Evolutionary conservation across 1,139 yeast genomes (phyloP).

Genomic region (Arxiozyma bovina): DNA sequence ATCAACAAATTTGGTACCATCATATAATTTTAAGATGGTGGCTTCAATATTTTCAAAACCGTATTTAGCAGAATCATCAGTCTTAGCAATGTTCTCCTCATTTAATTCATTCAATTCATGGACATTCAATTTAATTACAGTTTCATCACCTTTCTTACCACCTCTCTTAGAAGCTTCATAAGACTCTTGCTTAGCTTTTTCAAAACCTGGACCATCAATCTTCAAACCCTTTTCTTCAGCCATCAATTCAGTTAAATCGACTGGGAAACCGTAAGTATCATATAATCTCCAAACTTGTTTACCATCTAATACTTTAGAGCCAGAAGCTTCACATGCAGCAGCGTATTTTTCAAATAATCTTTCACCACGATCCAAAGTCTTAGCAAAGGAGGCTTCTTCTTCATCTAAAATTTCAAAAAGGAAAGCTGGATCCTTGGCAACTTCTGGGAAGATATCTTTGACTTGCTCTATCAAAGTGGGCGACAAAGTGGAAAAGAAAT

Average conservation of each 20-base stretch:
- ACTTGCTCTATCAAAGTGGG: constrained; percentile 91
- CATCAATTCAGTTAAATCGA: constrained; percentile 93
- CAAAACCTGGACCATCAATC: constrained; percentile 87
- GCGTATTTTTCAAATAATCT: constrained; percentile 92
- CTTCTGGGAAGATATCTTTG: constrained; percentile 83
- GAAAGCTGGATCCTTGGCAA: constrained; percentile 58
- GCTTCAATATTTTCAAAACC: constrained; percentile 57
- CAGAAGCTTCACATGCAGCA: constrained; percentile 64
- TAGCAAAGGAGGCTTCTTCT: constrained; percentile 90
- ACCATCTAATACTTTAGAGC: constrained; percentile 74
- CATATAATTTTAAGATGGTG: constrained; percentile 60
- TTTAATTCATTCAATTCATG: constrained; percentile 67
- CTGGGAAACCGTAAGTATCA: constrained; percentile 99
- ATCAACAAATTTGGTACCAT: constrained; percentile 53
- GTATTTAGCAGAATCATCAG: constrained; percentile 73
- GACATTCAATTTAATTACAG: constrained; percentile 73
- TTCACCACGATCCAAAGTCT: constrained; percentile 97
- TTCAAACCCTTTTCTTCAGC: constrained; percentile 96
- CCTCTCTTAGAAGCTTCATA: constrained; percentile 93
- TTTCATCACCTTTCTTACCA: constrained; percentile 53
- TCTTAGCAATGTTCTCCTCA: constrained; percentile 58
- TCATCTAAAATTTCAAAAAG: constrained; percentile 88
- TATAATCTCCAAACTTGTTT: constrained; percentile 96
- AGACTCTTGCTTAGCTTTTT: constrained; percentile 77
- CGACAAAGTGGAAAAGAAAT: constrained; percentile 82